phyloP scores from a whole-genome alignment of 2,329 filamentous ascomycete genomes.

The Pyrenochaeta sp. region DNA sequence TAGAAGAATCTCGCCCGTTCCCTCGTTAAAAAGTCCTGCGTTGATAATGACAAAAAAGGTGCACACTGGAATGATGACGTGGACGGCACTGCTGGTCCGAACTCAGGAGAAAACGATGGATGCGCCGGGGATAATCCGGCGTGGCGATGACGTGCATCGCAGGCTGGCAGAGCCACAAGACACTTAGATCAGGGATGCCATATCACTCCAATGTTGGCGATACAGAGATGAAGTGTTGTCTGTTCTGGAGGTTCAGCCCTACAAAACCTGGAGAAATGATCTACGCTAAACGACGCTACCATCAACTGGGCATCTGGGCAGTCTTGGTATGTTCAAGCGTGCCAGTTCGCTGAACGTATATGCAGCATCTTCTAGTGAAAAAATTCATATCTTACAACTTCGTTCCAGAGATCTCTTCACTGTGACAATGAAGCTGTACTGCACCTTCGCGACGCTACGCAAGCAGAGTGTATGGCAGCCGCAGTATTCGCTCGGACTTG shows the following conservation, averaged over 20 bases:
- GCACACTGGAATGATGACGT: constrained; percentile 23
- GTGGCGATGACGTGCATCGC: constrained; percentile 17
- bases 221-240: background rate
- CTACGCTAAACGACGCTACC: background rate
- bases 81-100: constrained; percentile 23
- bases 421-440: too few species aligned
- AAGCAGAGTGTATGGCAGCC: background rate
- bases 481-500: constrained; percentile 1
- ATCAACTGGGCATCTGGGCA: too few species aligned
- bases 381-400: too few species aligned
- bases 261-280: background rate
- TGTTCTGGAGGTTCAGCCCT: background rate
- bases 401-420: too few species aligned
- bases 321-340: too few species aligned
- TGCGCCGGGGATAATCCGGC: constrained; percentile 16
- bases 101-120: constrained; percentile 27
- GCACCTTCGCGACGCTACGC: too few species aligned
- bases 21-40: background rate
- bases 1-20: background rate
- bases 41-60: background rate
- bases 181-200: background rate
- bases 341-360: too few species aligned
- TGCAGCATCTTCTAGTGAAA: too few species aligned
- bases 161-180: constrained; percentile 5
- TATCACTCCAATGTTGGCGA: background rate